A percentile compares a stretch with the other conserved stretches of the same genome.
phyloP scores from a whole-genome alignment of 768 basidiomycete genomes.

The Hirschioporus abietinus region DNA sequence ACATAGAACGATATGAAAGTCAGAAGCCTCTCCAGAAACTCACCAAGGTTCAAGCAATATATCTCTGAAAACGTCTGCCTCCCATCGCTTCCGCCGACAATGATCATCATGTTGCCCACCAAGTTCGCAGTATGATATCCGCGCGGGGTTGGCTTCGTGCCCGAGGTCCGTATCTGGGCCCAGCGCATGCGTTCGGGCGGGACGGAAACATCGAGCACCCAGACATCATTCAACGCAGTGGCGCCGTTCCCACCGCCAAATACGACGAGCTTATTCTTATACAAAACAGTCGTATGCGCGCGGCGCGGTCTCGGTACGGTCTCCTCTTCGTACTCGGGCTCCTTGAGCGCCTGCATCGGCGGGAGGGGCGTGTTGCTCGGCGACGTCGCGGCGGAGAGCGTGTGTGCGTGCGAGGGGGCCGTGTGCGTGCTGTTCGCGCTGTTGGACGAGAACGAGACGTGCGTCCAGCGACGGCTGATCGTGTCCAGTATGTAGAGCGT shows the following conservation, averaged over 20 bases:
- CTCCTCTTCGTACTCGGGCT: constrained; percentile 3
- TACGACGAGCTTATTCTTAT: constrained; percentile 68
- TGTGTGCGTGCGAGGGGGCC: neutral
- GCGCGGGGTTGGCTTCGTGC: constrained; percentile 54
- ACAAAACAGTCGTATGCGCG: constrained; percentile 81
- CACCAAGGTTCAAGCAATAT: constrained; percentile 83
- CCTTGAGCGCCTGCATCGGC: constrained; percentile 18
- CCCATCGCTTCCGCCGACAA: constrained; percentile 90
- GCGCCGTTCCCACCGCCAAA: constrained; percentile 95
- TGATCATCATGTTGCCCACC: constrained; percentile 78
- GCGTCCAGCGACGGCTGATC: constrained; percentile 57
- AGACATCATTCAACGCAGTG: constrained; percentile 85
- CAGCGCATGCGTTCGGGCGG: constrained; percentile 42
- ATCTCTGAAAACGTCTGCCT: constrained; percentile 84
- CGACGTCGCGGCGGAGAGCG: constrained; percentile 27
- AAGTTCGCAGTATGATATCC: constrained; percentile 93
- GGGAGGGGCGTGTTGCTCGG: constrained; percentile 18
- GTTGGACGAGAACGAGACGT: constrained; percentile 13
- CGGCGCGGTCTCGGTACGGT: constrained; percentile 47
- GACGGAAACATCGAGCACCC: constrained; percentile 70
- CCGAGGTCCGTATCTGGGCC: constrained; percentile 52
- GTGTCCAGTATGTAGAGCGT: constrained; percentile 82
- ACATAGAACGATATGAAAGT: constrained; percentile 18
- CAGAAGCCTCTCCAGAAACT: constrained; percentile 20
- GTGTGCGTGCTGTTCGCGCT: neutral